These are phyloP conservation scores for Metarhizium humberi DNA, from an alignment of 2,329 filamentous ascomycete species.

Conservation along the genomic window DNA sequence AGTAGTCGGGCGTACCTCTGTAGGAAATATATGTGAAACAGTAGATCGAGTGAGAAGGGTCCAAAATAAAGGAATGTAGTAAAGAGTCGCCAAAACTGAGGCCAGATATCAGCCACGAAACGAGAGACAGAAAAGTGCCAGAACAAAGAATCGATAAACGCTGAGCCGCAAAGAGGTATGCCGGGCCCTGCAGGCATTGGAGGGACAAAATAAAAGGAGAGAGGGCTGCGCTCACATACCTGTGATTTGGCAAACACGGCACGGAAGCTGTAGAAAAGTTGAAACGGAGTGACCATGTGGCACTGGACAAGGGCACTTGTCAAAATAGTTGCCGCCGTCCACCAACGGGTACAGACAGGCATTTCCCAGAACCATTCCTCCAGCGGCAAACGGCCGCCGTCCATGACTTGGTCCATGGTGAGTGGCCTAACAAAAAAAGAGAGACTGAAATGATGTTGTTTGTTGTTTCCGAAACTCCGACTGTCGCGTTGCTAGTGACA, in stretches of 20 bases:
- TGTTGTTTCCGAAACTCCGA: background rate
- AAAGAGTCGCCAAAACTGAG: constrained; percentile 88
- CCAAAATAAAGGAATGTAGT: constrained; percentile 98
- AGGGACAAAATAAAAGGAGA: background rate
- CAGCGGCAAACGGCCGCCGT: constrained; percentile 62
- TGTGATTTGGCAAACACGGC: constrained; percentile 88
- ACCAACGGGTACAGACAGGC: constrained; percentile 91
- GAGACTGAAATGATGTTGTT: background rate
- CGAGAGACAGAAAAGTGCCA: background rate
- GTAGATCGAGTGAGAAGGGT: constrained; percentile 81
- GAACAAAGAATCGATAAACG: background rate
- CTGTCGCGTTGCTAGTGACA: background rate
- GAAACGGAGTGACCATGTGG: constrained; percentile 83
- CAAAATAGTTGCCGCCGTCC: constrained; percentile 86
- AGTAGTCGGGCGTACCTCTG: constrained; percentile 92
- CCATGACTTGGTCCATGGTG: constrained; percentile 50
- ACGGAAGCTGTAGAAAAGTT: constrained; percentile 93
- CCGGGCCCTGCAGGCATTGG: too few relatives aligned
- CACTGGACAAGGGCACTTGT: constrained; percentile 89
- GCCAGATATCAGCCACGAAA: constrained; percentile 6
- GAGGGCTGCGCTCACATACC: constrained; percentile 40
- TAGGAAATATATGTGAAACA: constrained; percentile 98
- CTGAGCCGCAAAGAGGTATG: too few relatives aligned
- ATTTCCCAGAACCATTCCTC: constrained; percentile 99
- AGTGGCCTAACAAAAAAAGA: background rate